Evolutionary conservation across 306 rosid genomes (phyloP).

Genomic region (Cercis canadensis): DNA sequence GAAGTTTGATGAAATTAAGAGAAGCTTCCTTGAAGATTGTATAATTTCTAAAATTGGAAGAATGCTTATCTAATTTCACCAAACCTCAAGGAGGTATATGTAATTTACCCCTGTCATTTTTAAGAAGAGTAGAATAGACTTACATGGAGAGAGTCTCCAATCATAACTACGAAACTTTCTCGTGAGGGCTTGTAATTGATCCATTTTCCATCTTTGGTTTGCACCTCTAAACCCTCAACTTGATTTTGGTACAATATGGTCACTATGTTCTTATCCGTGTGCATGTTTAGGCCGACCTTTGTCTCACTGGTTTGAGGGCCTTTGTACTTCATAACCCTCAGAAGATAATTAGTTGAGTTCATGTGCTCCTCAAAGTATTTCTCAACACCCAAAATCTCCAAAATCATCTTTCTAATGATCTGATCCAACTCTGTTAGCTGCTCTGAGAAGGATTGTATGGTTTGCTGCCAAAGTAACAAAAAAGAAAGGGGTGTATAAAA

Average conservation of each 20-base stretch:
- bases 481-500: too few species aligned
- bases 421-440: slow-evolving; percentile 53
- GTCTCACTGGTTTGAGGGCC: slow-evolving; percentile 55
- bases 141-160: slow-evolving; percentile 59
- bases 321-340: slow-evolving; percentile 57
- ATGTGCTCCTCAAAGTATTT: slow-evolving; percentile 68
- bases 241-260: slow-evolving; percentile 63
- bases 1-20: too few species aligned
- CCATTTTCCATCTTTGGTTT: slow-evolving; percentile 67
- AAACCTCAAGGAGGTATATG: too few species aligned
- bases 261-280: slow-evolving; percentile 67
- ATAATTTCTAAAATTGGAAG: too few species aligned
- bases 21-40: too few species aligned
- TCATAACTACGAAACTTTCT: slow-evolving; percentile 49
- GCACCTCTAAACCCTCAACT: slow-evolving; percentile 62
- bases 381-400: slow-evolving; percentile 71
- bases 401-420: slow-evolving; percentile 56
- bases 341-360: slow-evolving; percentile 57
- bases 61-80: too few species aligned
- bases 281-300: slow-evolving; percentile 47
- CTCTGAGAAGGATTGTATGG: slow-evolving; percentile 45
- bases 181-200: slow-evolving; percentile 56
- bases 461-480: slow-evolving; percentile 40
- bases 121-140: slow-evolving; percentile 23
- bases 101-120: too few species aligned